These are phyloP conservation scores for Rhodomyrtus psidioides DNA, from an alignment of 441 rosid species.

Conservation along the genomic window DNA sequence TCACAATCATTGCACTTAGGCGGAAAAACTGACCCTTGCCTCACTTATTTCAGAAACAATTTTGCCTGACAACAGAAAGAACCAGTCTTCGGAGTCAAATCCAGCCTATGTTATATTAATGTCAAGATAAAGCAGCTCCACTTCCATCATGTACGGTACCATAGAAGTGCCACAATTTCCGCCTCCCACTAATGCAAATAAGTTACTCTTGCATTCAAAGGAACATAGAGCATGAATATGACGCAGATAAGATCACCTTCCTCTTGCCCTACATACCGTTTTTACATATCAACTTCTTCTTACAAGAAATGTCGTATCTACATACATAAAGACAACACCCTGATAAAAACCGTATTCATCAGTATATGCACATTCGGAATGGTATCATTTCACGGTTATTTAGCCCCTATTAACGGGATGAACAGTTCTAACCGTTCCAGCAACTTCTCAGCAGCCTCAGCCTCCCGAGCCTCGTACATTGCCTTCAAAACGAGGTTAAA, in stretches of 20 bases:
- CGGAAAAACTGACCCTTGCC: neutral
- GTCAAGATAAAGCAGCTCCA: neutral
- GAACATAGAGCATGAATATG: neutral
- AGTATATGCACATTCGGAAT: neutral
- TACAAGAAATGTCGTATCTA: neutral
- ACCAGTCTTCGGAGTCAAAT: neutral
- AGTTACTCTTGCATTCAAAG: neutral
- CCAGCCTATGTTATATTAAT: neutral
- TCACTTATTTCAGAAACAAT: neutral
- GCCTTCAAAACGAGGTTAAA: constrained; percentile 76
- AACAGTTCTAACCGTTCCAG: constrained; percentile 43
- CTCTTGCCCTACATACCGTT: neutral
- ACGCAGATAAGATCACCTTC: neutral
- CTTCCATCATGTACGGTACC: neutral
- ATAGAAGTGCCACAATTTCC: neutral
- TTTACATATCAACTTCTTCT: no score
- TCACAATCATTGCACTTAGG: neutral
- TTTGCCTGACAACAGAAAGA: neutral
- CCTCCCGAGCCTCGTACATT: constrained; percentile 52
- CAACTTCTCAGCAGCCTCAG: constrained; percentile 66
- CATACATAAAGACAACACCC: neutral
- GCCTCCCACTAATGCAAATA: neutral
- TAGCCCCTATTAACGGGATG: neutral
- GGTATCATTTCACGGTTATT: neutral
- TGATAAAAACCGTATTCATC: neutral